Base-by-base conservation (phyloP, 169 alveolate species). In the Plasmodium berghei region DNA sequence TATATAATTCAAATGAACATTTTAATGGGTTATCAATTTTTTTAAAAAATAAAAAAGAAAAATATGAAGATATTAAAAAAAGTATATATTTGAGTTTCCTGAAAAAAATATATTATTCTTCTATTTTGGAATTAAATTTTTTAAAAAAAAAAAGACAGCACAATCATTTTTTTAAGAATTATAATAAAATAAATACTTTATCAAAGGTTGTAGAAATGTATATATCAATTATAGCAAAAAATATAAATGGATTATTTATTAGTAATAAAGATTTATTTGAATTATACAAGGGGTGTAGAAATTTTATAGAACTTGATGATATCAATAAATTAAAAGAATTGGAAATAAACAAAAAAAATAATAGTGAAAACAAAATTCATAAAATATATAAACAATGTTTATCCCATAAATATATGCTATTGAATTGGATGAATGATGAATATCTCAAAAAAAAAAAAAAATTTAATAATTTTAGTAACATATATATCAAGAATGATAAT, bases 1-100 rank as follows among this genome's bases (percentile, higher is more conserved):
- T 75, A n/a, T 75, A 63, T 56, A 42, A 63, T 16, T 66, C 77
- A 2, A 75, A 42, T 62, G 89, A 75, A n/a, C 75, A 75, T 20
- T 75, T 63, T 55, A 75, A 75, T 49, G 89, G 89, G 1, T 56
- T 75, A 28, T 48, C 89, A 26, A 46, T 56, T 49, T 34, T 75
- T 62, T 3, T 75, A 1, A 75, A 75, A 9, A 20, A 45, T 26
- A 63, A 63, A 55, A 46, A 18, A 75, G 52, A 62, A 49, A 62
- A 48, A 24, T 63, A 46, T 46, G 66, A 63, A n/a, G 5, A 59
- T 26, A 58, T 28, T n/a, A 75, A 63, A 46, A 45, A 18, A 22
- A 42, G 34, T 14, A 26, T 75, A 3, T 62, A 48, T 34, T 8
- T 20, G 2, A 42, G 16, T 26, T 63, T 63, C 26, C 40, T 75